Base-by-base conservation (phyloP, 768 basidiomycete genomes). In the Pulveroboletus sp. region DNA sequence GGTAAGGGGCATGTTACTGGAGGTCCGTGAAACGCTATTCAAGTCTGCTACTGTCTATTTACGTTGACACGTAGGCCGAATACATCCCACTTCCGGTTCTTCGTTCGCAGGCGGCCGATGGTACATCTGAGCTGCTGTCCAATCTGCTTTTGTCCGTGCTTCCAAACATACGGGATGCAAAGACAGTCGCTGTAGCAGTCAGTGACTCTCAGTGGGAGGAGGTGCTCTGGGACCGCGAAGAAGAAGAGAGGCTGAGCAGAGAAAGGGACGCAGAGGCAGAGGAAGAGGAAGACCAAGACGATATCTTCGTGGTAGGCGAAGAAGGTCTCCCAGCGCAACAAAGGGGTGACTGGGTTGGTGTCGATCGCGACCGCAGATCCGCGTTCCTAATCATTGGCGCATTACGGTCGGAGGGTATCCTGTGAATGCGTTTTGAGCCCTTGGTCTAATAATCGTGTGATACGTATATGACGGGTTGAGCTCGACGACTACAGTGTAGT, bases 201-300 rank as follows among this genome's bases (percentile, higher is more conserved):
- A 85, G 82, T 45, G 85, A 88, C 47, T 73, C 78, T 1, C 84
- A 88, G 55, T 90, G 86, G 89, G 83, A 86, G 46, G 89, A 90
- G 56, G 82, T 89, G 2, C 70, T 89, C 26, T 89, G 83, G 80
- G 81, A 85, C 55, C 73, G 82, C 14, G 86, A 87, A 62, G 82
- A 83, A 50, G 81, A 81, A 44, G 77, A 77, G 46, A 66, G 56
- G 49, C 52, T 57, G 42, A 64, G 64, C 15, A 51, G 46, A 43
- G 64, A 64, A 38, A 56, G 42, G 33, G 61, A 64, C 4, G 24
- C 47, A 5, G 53, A 21, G 5, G 63, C 57, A 9, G 57, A 65
- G 21, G 56, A 57, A 5, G 78, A 21, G 5, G 63, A 58, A 9
- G 57, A 65, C 26, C 57, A 57, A 5, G 78, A 85, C 18, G 79